Evolutionary conservation across 306 rosid species (phyloP).

Genomic region (Clitoria ternatea): DNA sequence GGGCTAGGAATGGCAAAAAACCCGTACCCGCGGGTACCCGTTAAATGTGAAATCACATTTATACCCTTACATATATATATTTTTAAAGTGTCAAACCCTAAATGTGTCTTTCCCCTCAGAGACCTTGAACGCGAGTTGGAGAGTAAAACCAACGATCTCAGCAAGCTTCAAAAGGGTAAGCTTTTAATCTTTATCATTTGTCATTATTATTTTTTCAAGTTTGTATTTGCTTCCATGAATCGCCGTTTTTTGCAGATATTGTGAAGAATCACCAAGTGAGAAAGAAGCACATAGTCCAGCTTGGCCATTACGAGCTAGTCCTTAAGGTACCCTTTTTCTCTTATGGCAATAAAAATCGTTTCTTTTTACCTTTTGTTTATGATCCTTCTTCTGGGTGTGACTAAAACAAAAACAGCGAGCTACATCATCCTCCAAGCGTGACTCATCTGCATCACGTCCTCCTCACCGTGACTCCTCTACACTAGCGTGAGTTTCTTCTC

Average conservation of each 20-base stretch:
- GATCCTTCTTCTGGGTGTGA: not conserved
- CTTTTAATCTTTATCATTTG: not conserved
- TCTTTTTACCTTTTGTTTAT: not conserved
- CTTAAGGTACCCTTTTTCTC: conserved; percentile 53
- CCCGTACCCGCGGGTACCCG: no score
- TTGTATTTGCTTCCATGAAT: not conserved
- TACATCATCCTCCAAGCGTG: no score
- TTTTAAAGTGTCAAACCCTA: no score
- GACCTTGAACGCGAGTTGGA: conserved; percentile 85
- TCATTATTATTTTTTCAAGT: not conserved
- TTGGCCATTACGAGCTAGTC: conserved; percentile 97
- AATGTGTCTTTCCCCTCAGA: conserved; percentile 54
- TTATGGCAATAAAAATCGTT: not conserved
- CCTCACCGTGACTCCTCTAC: no score
- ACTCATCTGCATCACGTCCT: no score
- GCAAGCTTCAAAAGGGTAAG: conserved; percentile 83
- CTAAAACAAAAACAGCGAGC: no score
- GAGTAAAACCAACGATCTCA: conserved; percentile 74
- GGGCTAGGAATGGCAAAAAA: no score
- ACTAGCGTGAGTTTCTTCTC: no score
- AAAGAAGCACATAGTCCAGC: conserved; percentile 91
- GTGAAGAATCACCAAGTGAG: conserved; percentile 94
- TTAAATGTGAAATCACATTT: no score
- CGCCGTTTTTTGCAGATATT: conserved; percentile 45
- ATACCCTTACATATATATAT: no score